Evolutionary conservation across 208 protist species (phyloP), one percentile per base, ranked within the genome.

Genomic region (Wallacemonas sp.): DNA sequence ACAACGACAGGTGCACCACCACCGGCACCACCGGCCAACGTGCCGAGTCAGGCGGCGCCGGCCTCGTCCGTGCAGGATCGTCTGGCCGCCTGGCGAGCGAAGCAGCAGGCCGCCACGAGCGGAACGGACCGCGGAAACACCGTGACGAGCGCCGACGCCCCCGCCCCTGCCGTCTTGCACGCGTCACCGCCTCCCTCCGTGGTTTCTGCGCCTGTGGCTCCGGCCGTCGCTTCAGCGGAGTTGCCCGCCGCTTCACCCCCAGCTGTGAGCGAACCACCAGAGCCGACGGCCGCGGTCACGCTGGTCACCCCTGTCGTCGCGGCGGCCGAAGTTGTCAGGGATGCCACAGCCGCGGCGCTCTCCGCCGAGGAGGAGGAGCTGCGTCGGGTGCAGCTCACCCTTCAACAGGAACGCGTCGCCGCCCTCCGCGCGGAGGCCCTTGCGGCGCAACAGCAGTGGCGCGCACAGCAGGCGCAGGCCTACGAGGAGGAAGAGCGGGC

Each of bases 61-160:
- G n/a, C 1, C 3, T 48, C 20, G 3, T 33, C 69, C 55, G 42
- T 89, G 39, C 74, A 70, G 25, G 65, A 75, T n/a, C 70, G 77
- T 28, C 57, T 89, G 25, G 83, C 83, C 22, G 57, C 75, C 23
- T 89, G 76, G 76, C 72, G 83, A 18, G 77, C 76, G 4, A 76
- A 74, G 20, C 68, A 76, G 45, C 16, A 42, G n/a, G n/a, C n/a
- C 10, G 36, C 7, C 14, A 14, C 14, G 10, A n/a, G n/a, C n/a
- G n/a, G n/a, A n/a, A n/a, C n/a, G n/a, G n/a, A n/a, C n/a, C n/a
- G n/a, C n/a, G n/a, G n/a, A n/a, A n/a, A n/a, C n/a, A n/a, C n/a
- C n/a, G n/a, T n/a, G n/a, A n/a, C n/a, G n/a, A n/a, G n/a, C n/a
- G n/a, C n/a, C n/a, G n/a, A n/a, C n/a, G n/a, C n/a, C n/a, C n/a